Conservation (phyloP, 2,329 filamentous ascomycete species). For the Colletotrichum liaoningense region DNA sequence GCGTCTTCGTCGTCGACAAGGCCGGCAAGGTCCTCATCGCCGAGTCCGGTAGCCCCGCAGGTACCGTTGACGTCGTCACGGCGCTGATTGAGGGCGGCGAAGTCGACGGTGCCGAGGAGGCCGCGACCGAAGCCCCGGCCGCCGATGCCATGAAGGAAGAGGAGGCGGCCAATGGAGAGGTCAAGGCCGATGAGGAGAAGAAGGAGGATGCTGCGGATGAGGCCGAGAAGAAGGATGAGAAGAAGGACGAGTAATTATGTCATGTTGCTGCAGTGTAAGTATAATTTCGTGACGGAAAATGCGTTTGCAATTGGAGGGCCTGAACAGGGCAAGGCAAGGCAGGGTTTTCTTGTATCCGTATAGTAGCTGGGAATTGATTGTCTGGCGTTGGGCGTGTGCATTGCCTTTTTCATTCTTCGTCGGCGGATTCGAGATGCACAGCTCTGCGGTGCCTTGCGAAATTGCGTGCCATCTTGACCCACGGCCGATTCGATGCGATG, state of each 20-base stretch:
- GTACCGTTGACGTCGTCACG: conserved; percentile 82
- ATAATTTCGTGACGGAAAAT: conserved; percentile 2
- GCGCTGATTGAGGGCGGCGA: conserved; percentile 67
- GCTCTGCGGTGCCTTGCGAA: background rate
- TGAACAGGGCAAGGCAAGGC: conserved; percentile 9
- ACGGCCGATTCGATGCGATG: background rate
- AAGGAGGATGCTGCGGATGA: conserved; percentile 37
- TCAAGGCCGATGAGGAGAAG: conserved; percentile 38
- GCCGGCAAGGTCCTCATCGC: conserved; percentile 81
- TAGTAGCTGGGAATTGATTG: conserved; percentile 29
- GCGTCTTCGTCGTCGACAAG: conserved; percentile 90
- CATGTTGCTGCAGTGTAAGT: conserved; percentile 20
- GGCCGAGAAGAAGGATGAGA: conserved; percentile 30
- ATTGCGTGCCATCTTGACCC: background rate
- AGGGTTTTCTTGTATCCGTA: conserved; percentile 17
- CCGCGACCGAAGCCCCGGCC: conserved; percentile 40
- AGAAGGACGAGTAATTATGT: conserved; percentile 28
- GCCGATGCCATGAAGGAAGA: conserved; percentile 43
- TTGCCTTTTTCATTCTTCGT: background rate
- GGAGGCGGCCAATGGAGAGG: conserved; percentile 43
- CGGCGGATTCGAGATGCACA: background rate
- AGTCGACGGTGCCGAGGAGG: conserved; percentile 55
- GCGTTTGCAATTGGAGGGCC: conserved; percentile 1
- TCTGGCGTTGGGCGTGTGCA: conserved; percentile 23
- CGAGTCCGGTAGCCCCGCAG: conserved; percentile 80